These are phyloP conservation scores for Pseudozyma sp. DNA, from an alignment of 1,284 basidiomycete genomes.

Conservation along the genomic window DNA sequence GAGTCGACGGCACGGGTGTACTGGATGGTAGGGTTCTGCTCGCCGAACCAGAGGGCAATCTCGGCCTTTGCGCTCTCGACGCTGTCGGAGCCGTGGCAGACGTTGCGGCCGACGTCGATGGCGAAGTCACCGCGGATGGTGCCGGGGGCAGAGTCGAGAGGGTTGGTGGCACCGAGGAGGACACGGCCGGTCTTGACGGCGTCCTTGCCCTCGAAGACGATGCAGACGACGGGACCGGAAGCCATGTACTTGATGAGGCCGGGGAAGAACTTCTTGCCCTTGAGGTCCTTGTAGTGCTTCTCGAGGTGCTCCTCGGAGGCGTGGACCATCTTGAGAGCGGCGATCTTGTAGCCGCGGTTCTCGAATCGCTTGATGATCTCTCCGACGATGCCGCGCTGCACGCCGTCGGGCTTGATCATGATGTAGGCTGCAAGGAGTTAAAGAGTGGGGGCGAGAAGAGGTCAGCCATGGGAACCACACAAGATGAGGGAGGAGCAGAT, in stretches of 20 bases:
- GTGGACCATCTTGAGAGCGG: conserved; percentile 66
- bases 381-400: conserved; percentile 65
- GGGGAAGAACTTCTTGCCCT: conserved; percentile 69
- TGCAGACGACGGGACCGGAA: conserved; percentile 92
- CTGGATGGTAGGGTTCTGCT: conserved; percentile 63
- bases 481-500: not conserved
- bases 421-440: conserved; percentile 54
- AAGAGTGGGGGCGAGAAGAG: too few relatives aligned
- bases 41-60: conserved; percentile 68
- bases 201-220: conserved; percentile 94
- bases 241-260: conserved; percentile 74
- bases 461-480: not conserved
- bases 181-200: conserved; percentile 76
- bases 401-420: conserved; percentile 69
- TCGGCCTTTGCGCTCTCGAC: conserved; percentile 68
- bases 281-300: conserved; percentile 68
- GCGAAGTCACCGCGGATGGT: conserved; percentile 70
- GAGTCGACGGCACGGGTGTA: conserved; percentile 64
- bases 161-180: conserved; percentile 98
- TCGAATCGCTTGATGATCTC: conserved; percentile 68
- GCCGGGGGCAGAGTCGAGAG: conserved; percentile 81
- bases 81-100: conserved; percentile 81
- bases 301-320: conserved; percentile 67
- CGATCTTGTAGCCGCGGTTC: conserved; percentile 66
- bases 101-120: conserved; percentile 80